Conservation (phyloP, 2,329 filamentous ascomycete genomes). For the Dothideomycetes sp. region DNA sequence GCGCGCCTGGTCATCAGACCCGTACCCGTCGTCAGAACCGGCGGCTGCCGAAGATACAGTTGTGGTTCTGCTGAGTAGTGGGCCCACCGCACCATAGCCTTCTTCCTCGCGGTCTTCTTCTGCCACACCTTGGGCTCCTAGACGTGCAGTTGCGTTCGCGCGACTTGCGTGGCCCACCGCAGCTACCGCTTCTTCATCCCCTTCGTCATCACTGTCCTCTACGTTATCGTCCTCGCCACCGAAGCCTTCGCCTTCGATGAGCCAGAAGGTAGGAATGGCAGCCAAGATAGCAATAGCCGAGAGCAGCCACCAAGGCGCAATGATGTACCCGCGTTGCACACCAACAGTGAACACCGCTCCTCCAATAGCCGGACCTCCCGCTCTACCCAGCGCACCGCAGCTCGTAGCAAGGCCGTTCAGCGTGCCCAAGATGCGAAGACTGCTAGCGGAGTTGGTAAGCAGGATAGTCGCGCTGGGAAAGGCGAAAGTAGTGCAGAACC, state of each 20-base stretch:
- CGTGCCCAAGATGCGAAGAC: slow-evolving; percentile 68
- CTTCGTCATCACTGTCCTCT: slow-evolving; percentile 24
- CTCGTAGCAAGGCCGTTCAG: slow-evolving; percentile 85
- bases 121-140: slow-evolving; percentile 6
- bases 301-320: slow-evolving; percentile 76
- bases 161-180: slow-evolving; percentile 9
- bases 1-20: slow-evolving; percentile 8
- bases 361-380: slow-evolving; percentile 62
- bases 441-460: slow-evolving; percentile 74
- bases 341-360: slow-evolving; percentile 68
- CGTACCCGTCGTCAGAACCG: slow-evolving; percentile 13
- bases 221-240: slow-evolving; percentile 26
- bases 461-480: slow-evolving; percentile 87
- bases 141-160: neutral
- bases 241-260: slow-evolving; percentile 64
- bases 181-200: slow-evolving; percentile 13
- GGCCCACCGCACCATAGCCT: slow-evolving; percentile 26
- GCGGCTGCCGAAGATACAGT: slow-evolving; percentile 15
- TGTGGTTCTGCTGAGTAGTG: slow-evolving; percentile 23
- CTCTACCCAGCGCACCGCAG: slow-evolving; percentile 68
- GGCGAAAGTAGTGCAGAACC: slow-evolving; percentile 65
- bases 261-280: slow-evolving; percentile 60
- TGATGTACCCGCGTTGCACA: slow-evolving; percentile 61
- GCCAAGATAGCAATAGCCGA: slow-evolving; percentile 52
- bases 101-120: slow-evolving; percentile 21